Percentiles rank a stretch among this genome's conserved stretches.
These are phyloP conservation scores for Didymella arachidicola DNA, from an alignment of 2,329 filamentous ascomycete species.

Conservation along the genomic window DNA sequence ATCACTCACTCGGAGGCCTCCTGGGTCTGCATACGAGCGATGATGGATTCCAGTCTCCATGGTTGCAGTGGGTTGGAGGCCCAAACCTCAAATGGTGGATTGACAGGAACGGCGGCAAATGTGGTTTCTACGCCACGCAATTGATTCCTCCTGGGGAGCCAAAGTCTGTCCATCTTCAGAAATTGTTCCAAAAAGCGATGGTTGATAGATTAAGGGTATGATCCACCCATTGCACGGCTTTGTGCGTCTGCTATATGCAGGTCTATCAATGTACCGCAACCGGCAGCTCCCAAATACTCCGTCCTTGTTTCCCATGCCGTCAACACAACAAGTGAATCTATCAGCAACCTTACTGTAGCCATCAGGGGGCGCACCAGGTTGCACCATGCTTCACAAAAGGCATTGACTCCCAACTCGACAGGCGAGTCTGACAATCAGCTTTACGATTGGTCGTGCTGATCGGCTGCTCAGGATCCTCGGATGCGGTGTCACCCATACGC, in stretches of 20 bases:
- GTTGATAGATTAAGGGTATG: constrained; percentile 4
- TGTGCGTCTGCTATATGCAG: not conserved
- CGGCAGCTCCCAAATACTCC: no score
- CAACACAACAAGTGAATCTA: no score
- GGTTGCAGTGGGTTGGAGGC: constrained; percentile 33
- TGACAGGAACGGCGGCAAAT: constrained; percentile 34
- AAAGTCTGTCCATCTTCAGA: constrained; percentile 26
- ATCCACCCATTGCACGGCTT: not conserved
- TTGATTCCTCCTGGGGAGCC: constrained; percentile 34
- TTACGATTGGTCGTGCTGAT: no score
- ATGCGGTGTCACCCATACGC: not conserved
- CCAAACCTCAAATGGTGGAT: constrained; percentile 41
- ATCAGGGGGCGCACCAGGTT: no score
- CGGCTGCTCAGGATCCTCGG: no score
- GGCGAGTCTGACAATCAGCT: no score
- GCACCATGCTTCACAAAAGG: no score
- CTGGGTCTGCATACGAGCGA: constrained; percentile 26
- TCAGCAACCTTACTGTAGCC: no score
- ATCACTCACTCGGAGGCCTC: constrained; percentile 27
- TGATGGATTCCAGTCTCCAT: constrained; percentile 22
- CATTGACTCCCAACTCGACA: no score
- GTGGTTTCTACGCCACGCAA: constrained; percentile 38
- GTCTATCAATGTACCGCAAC: not conserved
- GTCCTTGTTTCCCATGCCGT: no score
- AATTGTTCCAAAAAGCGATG: constrained; percentile 34